These are phyloP conservation scores for Kalaharituber pfeilii DNA, from an alignment of 2,329 filamentous ascomycete genomes.

Conservation along the genomic window DNA sequence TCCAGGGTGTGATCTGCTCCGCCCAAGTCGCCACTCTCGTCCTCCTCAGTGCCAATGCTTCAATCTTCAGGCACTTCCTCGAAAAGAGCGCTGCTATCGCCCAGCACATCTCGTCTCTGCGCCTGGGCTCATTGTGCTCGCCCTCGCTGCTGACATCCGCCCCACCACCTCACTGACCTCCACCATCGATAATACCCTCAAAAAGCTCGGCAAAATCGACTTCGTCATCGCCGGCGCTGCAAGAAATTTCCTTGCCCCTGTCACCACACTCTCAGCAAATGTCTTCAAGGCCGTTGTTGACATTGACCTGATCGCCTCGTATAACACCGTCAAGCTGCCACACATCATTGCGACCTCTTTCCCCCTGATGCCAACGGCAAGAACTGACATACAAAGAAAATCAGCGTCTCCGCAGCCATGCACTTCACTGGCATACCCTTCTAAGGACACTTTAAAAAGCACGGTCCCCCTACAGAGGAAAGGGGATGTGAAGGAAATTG, in stretches of 20 bases:
- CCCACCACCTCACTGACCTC: slow-evolving; percentile 49
- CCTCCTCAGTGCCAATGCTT: slow-evolving; percentile 77
- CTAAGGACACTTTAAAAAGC: slow-evolving; percentile 47
- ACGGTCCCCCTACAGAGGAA: slow-evolving; percentile 49
- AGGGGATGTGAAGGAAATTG: slow-evolving; percentile 71
- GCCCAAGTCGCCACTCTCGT: slow-evolving; percentile 86
- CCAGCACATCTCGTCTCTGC: slow-evolving; percentile 40
- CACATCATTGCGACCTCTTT: slow-evolving; percentile 47
- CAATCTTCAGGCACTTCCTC: slow-evolving; percentile 70
- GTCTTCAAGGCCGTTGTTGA: slow-evolving; percentile 93
- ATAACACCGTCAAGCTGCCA: slow-evolving; percentile 82
- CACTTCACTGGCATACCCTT: slow-evolving; percentile 76
- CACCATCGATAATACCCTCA: slow-evolving; percentile 61
- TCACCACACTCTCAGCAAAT: slow-evolving; percentile 65
- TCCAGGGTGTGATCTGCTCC: slow-evolving; percentile 66
- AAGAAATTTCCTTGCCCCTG: slow-evolving; percentile 82
- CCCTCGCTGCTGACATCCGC: slow-evolving; percentile 67
- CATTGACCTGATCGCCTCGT: slow-evolving; percentile 85
- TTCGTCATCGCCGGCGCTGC: slow-evolving; percentile 90
- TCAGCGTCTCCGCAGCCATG: slow-evolving; percentile 77
- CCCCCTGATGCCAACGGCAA: neutral
- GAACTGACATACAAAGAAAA: slow-evolving; percentile 39
- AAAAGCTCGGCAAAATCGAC: slow-evolving; percentile 75
- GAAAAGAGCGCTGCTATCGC: neutral
- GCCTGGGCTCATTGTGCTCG: slow-evolving; percentile 65